Evolutionary conservation across 179 eudicot species (phyloP), one percentile per base, ranked within the genome.

Genomic region (Gypsophila paniculata): DNA sequence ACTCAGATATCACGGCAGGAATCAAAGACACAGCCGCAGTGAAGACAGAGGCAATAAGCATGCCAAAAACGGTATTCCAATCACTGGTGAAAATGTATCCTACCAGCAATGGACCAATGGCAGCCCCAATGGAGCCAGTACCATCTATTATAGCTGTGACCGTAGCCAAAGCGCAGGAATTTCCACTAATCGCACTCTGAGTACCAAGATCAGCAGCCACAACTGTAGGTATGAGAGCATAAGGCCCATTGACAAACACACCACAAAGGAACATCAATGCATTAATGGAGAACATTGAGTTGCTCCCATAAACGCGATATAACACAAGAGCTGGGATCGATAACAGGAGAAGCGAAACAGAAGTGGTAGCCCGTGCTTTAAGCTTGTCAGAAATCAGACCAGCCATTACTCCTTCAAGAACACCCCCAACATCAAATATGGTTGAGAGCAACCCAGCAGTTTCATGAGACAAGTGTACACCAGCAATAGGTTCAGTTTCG

Each of bases 151-250:
- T 93, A 18, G 98, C 98, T 21, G 90, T 86, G 36, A 93, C 97
- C 22, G 96, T 93, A 72, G 98, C 96, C 69, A 91, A 82, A 17
- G 98, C 96, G 12, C 92, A 89, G 5, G 97, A 85, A 58, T 88
- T 89, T 25, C 97, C 96, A 54, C 72, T 81, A 8, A 85, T 76
- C 46, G 78, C 75, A 75, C 79, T 83, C 75, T 89, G 93, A 6
- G 98, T 91, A 46, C 98, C 98, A 63, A 93, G 91, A 79, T 93
- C 98, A 75, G 98, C 84, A 15, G 97, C 85, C 70, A 93, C 98
- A 19, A 93, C 97, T 4, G 97, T 91, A 8, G 95, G 87, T 74
- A 93, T 93, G 5, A 93, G 89, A 22, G 98, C 83, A 75, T 93
- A 93, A n/a, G 98, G 98, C 51, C 97, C 98, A 60, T 93, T 93